Evolutionary conservation across 345 rosid genomes (phyloP).

Genomic region (Bruguiera parviflora): DNA sequence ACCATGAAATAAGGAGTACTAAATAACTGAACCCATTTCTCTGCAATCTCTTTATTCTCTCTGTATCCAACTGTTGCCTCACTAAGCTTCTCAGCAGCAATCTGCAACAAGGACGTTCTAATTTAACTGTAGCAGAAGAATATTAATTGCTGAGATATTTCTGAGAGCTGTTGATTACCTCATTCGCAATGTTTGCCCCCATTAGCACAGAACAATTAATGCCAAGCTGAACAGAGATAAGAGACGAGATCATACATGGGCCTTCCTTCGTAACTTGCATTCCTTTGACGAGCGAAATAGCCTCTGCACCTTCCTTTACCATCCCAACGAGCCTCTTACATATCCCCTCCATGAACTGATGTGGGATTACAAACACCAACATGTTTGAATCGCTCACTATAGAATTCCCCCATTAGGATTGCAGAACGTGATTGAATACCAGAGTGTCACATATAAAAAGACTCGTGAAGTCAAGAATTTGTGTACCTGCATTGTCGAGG

Average conservation of each 20-base stretch:
- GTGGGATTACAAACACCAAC: slow-evolving; percentile 94
- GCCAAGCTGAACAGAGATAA: slow-evolving; percentile 68
- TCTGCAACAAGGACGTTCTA: slow-evolving; percentile 40
- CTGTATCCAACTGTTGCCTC: slow-evolving; percentile 95
- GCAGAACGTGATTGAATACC: not conserved
- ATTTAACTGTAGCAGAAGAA: not conserved
- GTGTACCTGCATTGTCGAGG: slow-evolving; percentile 78
- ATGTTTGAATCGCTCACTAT: slow-evolving; percentile 80
- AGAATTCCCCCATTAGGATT: slow-evolving; percentile 7
- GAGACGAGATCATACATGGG: slow-evolving; percentile 86
- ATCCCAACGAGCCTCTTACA: slow-evolving; percentile 78
- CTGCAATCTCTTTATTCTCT: slow-evolving; percentile 59
- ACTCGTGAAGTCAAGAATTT: slow-evolving; percentile 11
- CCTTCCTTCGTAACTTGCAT: slow-evolving; percentile 97
- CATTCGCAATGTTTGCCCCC: slow-evolving; percentile 97
- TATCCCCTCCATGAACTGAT: slow-evolving; percentile 86
- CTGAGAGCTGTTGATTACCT: slow-evolving; percentile 42
- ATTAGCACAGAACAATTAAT: slow-evolving; percentile 82
- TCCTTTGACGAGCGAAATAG: slow-evolving; percentile 91
- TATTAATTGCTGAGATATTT: not conserved
- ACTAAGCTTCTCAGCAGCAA: slow-evolving; percentile 86
- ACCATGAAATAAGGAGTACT: slow-evolving; percentile 80
- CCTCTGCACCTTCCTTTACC: slow-evolving; percentile 56
- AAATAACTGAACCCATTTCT: slow-evolving; percentile 86
- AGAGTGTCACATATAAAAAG: not conserved